Conservation (phyloP, 2,329 filamentous ascomycete species). For the Madurella fahalii region DNA sequence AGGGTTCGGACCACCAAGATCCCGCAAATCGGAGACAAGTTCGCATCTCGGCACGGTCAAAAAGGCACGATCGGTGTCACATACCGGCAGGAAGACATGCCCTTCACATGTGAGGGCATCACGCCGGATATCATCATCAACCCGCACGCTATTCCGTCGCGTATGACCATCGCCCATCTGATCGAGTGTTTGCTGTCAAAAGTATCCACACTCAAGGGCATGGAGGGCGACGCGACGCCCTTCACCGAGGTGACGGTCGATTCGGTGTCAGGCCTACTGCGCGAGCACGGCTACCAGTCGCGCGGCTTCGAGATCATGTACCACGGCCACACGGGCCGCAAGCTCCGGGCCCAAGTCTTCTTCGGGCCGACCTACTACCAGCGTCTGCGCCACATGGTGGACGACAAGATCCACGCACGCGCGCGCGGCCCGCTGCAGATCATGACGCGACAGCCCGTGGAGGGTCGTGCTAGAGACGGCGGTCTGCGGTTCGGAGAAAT, state of each 20-base stretch:
- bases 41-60: slow-evolving; percentile 97
- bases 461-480: slow-evolving; percentile 96
- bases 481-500: slow-evolving; percentile 99
- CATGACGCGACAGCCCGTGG: slow-evolving; percentile 92
- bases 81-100: slow-evolving; percentile 97
- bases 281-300: slow-evolving; percentile 89
- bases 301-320: slow-evolving; percentile 99
- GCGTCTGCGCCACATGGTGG: slow-evolving; percentile 97
- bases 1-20: slow-evolving; percentile 96
- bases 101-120: slow-evolving; percentile 87
- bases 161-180: slow-evolving; percentile 99
- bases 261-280: slow-evolving; percentile 79
- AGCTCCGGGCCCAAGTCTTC: slow-evolving; percentile 92
- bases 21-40: slow-evolving; percentile 98
- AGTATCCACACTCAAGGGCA: slow-evolving; percentile 86
- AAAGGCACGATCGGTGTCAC: slow-evolving; percentile 99
- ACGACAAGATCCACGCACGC: slow-evolving; percentile 99
- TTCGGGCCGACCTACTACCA: slow-evolving; percentile 98
- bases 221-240: slow-evolving; percentile 94
- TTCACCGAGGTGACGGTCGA: slow-evolving; percentile 98
- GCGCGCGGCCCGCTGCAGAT: slow-evolving; percentile 96
- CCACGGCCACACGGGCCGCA: slow-evolving; percentile 93
- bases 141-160: slow-evolving; percentile 97
- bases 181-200: slow-evolving; percentile 98
- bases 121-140: slow-evolving; percentile 98